Evolutionary conservation across 2,329 filamentous ascomycete species (phyloP), one percentile per base, ranked within the genome.

Genomic region (Neoscytalidium dimidiatum): DNA sequence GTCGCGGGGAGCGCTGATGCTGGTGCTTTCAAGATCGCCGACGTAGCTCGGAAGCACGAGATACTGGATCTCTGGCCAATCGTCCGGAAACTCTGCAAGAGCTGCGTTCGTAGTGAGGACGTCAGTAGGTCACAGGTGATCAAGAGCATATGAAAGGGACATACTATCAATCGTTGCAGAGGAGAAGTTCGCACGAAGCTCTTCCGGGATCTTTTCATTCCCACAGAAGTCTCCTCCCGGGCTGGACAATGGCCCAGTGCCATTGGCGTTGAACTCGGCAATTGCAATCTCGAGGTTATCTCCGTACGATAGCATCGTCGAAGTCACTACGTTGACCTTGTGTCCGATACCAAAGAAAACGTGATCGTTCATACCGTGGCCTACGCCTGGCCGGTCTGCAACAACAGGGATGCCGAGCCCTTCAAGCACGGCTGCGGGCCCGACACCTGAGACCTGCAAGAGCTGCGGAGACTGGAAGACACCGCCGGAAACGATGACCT

Each of bases 391-490:
- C 7, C 48, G 67, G 19, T 72, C 68, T 1, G 67, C 43, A 14
- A 75, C 52, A 1, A 73, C 62, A 7, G 62, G 31, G n/a, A 75
- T 75, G n/a, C 64, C 62, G 56, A 65, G 62, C 14, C 68, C 44
- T 4, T 67, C 17, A 0, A 75, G 67, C 1, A 65, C 65, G 1
- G 53, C 66, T 0, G 35, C 57, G n/a, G 70, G 71, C 4, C 79
- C 77, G n/a, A 79, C 69, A 3, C 77, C 78, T 9, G 74, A 78
- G 1, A 79, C 66, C 71, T 77, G 75, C 69, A 72, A 69, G 1
- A 75, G 69, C 62, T 81, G 79, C 0, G 79, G 80, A 1, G 77
- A 79, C 49, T 79, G 77, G 65, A 80, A 80, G 1, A 85, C 83
- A 6, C 80, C 80, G 0, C 78, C 79, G 0, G 79, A 79, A 0